Evolutionary conservation across 208 protist species (phyloP), one percentile per base, ranked within the genome.

Genomic region (Crithidia thermophila): DNA sequence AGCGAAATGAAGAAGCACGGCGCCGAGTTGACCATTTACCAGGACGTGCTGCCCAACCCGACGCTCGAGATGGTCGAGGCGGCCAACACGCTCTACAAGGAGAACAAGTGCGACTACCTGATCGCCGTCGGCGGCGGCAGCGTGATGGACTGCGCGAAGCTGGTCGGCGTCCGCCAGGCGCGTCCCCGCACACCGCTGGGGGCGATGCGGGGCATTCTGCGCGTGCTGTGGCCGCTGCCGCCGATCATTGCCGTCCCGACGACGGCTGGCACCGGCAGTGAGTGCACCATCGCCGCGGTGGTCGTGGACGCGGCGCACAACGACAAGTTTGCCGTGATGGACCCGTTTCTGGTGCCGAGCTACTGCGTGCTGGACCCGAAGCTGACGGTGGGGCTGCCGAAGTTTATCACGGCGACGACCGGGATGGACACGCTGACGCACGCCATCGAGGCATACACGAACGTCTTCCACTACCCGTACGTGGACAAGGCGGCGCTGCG

Each of bases 391-490:
- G 75, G 76, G 14, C 63, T 94, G 47, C 93, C 93, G 16, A 79
- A 77, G 71, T 83, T 87, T 46, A 61, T 94, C 25, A 88, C 90
- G 36, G 84, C 93, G 37, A 84, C 81, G 36, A 94, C 90, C 25
- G 93, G 91, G 43, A 78, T 96, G 64, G 93, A 97, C 62, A 82
- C 90, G 18, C 75, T 97, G 37, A 90, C 81, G 30, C 93, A 96
- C 71, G 82, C 76, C 11, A 76, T 95, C 28, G 93, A 97, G 79
- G 36, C 87, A 13, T 94, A 93, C 66, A 71, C 76, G 8, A 85
- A 81, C 55, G 43, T 75, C 21, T 86, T 76, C 39, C 86, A 88
- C 45, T 79, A 75, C 42, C 63, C 59, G 25, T 40, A 73, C 28
- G 79, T 88, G 10, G 75, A 91, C 37, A 28, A 49, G 33, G 63